Conservation (phyloP, 106 monocot genomes). For the Dactylorhiza incarnata region DNA sequence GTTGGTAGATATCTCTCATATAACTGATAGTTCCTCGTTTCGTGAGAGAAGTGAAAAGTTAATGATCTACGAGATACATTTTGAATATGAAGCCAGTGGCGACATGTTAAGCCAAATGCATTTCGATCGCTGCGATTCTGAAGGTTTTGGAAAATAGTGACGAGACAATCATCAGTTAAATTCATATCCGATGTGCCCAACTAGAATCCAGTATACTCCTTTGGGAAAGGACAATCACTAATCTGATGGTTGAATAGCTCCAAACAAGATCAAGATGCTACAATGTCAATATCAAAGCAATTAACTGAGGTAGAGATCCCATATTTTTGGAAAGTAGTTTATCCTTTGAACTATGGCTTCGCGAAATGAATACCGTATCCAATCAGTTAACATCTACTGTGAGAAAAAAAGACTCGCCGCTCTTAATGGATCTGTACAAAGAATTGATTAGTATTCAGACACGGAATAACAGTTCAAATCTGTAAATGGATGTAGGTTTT, state of each 20-base stretch:
- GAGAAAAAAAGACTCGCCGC: not conserved
- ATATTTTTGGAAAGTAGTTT: not conserved
- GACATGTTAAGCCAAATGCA: conserved; percentile 74
- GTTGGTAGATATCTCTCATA: conserved; percentile 41
- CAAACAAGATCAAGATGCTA: not conserved
- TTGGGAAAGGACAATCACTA: not conserved
- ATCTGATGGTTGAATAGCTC: not conserved
- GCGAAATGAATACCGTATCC: not conserved
- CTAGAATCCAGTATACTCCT: not conserved
- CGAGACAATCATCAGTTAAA: conserved; percentile 46
- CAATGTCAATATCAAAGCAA: not conserved
- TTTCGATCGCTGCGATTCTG: conserved; percentile 32
- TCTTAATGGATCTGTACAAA: not conserved
- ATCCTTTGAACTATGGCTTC: not conserved
- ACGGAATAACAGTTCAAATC: not conserved
- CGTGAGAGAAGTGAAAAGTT: conserved; percentile 39
- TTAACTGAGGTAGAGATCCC: not conserved
- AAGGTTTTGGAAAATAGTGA: conserved; percentile 42
- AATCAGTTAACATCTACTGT: not conserved
- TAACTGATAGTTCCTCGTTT: conserved; percentile 19
- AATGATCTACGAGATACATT: conserved; percentile 45
- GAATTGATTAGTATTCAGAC: not conserved
- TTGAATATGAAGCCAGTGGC: conserved; percentile 53
- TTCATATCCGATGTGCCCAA: not conserved
- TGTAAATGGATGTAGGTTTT: not conserved